Evolutionary conservation across 2,329 filamentous ascomycete genomes (phyloP).

Genomic region (Hysterium pulicare): DNA sequence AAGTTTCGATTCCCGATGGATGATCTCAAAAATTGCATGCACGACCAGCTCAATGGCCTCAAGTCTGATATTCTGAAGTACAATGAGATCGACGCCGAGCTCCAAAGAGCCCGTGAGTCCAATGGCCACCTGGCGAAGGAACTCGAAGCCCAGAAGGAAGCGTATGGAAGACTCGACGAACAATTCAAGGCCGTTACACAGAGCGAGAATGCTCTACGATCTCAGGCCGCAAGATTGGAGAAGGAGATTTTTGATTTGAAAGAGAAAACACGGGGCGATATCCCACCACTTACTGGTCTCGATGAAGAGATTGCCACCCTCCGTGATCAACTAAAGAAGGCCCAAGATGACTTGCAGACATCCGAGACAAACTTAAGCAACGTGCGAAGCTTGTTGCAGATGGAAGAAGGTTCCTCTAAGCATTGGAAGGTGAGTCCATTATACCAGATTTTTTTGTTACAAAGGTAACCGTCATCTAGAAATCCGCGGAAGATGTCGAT

Average conservation of each 20-base stretch:
- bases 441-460: too few relatives aligned
- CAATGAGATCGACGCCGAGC: constrained; percentile 16
- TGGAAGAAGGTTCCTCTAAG: too few relatives aligned
- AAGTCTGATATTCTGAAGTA: constrained; percentile 17
- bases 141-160: constrained; percentile 15
- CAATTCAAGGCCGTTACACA: constrained; percentile 1
- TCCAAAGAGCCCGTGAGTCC: constrained; percentile 9
- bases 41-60: constrained; percentile 15
- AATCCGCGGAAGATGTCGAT: not conserved
- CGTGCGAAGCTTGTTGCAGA: too few relatives aligned
- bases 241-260: constrained; percentile 13
- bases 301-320: constrained; percentile 12
- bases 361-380: constrained; percentile 1
- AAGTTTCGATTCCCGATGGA: constrained; percentile 3
- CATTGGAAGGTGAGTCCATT: not conserved
- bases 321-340: constrained; percentile 10
- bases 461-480: too few relatives aligned
- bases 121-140: constrained; percentile 15
- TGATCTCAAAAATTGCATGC: constrained; percentile 11
- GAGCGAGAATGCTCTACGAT: constrained; percentile 13
- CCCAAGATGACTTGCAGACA: constrained; percentile 10
- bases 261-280: not conserved
- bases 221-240: constrained; percentile 12
- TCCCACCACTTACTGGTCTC: constrained; percentile 2
- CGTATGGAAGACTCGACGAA: constrained; percentile 11